These are phyloP conservation scores for Diaporthe citri DNA, from an alignment of 2,329 filamentous ascomycete genomes.

Conservation along the genomic window DNA sequence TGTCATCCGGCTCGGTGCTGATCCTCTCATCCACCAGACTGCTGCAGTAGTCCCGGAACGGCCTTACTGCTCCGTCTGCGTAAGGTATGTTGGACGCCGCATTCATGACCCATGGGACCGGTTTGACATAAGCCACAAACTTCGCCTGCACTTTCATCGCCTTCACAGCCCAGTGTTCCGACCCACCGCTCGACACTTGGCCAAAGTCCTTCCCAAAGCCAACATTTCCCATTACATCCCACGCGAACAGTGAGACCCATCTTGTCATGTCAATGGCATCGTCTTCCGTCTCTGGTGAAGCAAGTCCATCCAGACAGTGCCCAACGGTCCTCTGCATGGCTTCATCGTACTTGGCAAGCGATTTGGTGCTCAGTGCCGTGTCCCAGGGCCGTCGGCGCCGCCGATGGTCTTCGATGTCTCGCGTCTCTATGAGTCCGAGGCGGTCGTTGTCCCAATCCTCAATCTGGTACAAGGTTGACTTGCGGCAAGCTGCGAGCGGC, in stretches of 20 bases:
- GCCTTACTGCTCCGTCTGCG: neutral
- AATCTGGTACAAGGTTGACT: slow-evolving; percentile 11
- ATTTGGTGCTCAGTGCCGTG: slow-evolving; percentile 2
- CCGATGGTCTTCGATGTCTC: slow-evolving; percentile 1
- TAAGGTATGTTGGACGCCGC: neutral
- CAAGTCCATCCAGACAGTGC: neutral
- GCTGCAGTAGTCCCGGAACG: slow-evolving; percentile 12
- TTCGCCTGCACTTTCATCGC: neutral
- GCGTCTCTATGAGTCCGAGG: slow-evolving; percentile 14
- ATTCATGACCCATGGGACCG: slow-evolving; percentile 4
- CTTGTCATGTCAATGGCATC: neutral
- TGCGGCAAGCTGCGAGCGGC: neutral
- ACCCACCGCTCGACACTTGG: neutral
- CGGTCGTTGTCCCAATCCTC: slow-evolving; percentile 5
- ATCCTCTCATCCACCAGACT: slow-evolving; percentile 19
- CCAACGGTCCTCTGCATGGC: slow-evolving; percentile 5
- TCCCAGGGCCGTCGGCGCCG: neutral
- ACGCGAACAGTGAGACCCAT: slow-evolving; percentile 13
- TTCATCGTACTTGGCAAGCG: neutral
- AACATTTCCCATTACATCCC: slow-evolving; percentile 22
- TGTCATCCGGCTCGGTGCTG: neutral
- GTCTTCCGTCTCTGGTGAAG: neutral
- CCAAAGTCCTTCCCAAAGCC: slow-evolving; percentile 20
- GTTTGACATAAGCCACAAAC: neutral
- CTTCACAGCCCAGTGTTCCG: slow-evolving; percentile 3